phyloP scores from a whole-genome alignment of 2,329 filamentous ascomycete genomes.

The Ustilaginoidea virens region DNA sequence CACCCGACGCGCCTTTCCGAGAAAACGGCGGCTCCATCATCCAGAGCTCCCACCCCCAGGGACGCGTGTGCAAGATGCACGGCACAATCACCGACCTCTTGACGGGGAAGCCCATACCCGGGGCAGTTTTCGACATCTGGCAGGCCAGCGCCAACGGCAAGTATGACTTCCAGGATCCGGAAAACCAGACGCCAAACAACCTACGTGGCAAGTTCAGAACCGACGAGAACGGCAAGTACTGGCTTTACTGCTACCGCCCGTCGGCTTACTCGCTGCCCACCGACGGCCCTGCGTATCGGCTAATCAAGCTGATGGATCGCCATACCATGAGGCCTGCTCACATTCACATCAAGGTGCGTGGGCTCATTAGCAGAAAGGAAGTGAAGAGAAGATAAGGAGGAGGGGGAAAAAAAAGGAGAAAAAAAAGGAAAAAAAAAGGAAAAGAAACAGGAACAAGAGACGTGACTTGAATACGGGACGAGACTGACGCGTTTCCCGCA shows the following conservation, averaged over 20 bases:
- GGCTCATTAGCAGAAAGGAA: too few relatives aligned
- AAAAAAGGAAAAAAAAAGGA: too few relatives aligned
- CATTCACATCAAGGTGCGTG: conserved; percentile 33
- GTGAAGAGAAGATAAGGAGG: too few relatives aligned
- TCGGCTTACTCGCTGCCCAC: conserved; percentile 58
- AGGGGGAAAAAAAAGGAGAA: too few relatives aligned
- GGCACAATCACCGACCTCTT: conserved; percentile 49
- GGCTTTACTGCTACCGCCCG: conserved; percentile 61
- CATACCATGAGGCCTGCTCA: conserved; percentile 34
- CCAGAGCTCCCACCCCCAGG: conserved; percentile 41
- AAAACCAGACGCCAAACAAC: conserved; percentile 58
- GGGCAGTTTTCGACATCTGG: conserved; percentile 65
- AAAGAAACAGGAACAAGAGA: too few relatives aligned
- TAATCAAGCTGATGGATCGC: conserved; percentile 29
- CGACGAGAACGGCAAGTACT: conserved; percentile 53
- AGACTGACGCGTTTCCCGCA: too few relatives aligned
- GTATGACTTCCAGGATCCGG: conserved; percentile 63
- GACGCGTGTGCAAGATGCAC: conserved; percentile 51
- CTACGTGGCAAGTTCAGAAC: conserved; percentile 61
- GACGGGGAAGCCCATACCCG: conserved; percentile 49
- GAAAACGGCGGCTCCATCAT: conserved; percentile 51
- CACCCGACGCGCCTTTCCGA: conserved; percentile 57
- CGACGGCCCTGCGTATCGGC: conserved; percentile 33
- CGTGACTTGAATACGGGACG: too few relatives aligned
- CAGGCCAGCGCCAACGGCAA: conserved; percentile 61